These are phyloP conservation scores for Wickerhamiella cacticola DNA, from an alignment of 805 yeast species.

Conservation along the genomic window DNA sequence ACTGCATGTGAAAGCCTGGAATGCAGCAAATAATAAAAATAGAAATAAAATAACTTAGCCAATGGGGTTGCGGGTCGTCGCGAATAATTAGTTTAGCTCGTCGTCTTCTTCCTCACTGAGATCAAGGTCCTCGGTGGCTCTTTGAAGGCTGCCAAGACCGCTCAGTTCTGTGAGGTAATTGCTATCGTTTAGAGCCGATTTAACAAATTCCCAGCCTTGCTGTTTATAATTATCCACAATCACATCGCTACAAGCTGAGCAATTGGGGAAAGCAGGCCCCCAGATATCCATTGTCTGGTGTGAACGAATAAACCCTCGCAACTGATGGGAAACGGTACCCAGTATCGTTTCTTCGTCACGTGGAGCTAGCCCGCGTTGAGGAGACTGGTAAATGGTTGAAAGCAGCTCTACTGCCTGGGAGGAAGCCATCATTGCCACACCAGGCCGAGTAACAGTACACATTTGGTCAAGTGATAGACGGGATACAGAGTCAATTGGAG, in stretches of 20 bases:
- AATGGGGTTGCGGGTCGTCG: neutral
- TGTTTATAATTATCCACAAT: conserved; percentile 42
- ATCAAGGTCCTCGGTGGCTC: conserved; percentile 48
- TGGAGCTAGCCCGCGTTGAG: conserved; percentile 37
- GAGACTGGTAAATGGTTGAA: conserved; percentile 62
- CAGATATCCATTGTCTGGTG: conserved; percentile 52
- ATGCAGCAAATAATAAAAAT: neutral
- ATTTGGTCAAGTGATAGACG: conserved; percentile 90
- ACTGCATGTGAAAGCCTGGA: too few relatives aligned
- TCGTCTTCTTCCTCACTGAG: conserved; percentile 30
- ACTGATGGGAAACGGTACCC: conserved; percentile 78
- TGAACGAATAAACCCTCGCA: conserved; percentile 69
- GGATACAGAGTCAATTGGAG: conserved; percentile 78
- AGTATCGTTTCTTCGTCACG: conserved; percentile 35
- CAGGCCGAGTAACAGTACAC: conserved; percentile 98
- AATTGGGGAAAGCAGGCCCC: conserved; percentile 61
- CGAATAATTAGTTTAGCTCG: neutral
- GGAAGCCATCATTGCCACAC: conserved; percentile 80
- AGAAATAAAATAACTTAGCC: neutral
- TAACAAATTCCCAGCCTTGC: conserved; percentile 74
- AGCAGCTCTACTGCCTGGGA: conserved; percentile 76
- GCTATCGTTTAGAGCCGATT: conserved; percentile 52
- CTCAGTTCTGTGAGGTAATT: conserved; percentile 61
- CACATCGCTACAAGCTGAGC: conserved; percentile 73
- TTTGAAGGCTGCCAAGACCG: conserved; percentile 65